phyloP scores from a whole-genome alignment of 176 grass and related monocot species.

The Oryza meridionalis region DNA sequence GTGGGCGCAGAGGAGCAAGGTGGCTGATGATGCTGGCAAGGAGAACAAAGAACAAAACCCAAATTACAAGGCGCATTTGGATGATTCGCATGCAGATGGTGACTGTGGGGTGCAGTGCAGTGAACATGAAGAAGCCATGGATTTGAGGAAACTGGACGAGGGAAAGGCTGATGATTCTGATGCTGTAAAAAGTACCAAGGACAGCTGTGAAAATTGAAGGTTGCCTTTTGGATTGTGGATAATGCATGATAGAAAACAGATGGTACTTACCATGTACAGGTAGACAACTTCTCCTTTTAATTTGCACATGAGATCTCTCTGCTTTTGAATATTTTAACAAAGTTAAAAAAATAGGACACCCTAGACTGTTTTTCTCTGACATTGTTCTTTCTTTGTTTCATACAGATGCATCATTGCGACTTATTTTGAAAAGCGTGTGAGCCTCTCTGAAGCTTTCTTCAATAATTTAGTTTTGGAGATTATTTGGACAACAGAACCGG shows the following conservation, averaged over 20 bases:
- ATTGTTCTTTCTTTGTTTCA: conserved; percentile 27
- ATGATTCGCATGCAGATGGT: conserved; percentile 11
- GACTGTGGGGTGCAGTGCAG: conserved; percentile 31
- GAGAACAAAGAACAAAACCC: conserved; percentile 60
- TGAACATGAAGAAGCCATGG: conserved; percentile 23
- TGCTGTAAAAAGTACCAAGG: conserved; percentile 10
- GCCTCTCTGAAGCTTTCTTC: conserved; percentile 14
- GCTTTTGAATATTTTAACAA: conserved; percentile 18
- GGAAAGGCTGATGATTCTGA: background rate
- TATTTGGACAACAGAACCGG: conserved; percentile 33
- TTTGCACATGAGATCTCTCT: background rate
- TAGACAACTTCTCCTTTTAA: background rate
- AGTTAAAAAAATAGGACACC: background rate
- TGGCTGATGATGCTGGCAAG: conserved; percentile 42
- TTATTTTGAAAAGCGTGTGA: conserved; percentile 39
- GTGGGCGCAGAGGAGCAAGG: conserved; percentile 45
- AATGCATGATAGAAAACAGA: conserved; percentile 11
- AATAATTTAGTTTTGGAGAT: background rate
- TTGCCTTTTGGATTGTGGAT: conserved; percentile 32
- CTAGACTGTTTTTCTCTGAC: conserved; percentile 16
- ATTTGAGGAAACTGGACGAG: conserved; percentile 14
- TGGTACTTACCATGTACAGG: conserved; percentile 30
- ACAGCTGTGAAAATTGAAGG: conserved; percentile 19
- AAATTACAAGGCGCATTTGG: conserved; percentile 29
- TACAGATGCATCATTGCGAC: conserved; percentile 37